Evolutionary conservation across 495 filamentous ascomycete species (phyloP).

Genomic region (Lasiosphaeris hirsuta): DNA sequence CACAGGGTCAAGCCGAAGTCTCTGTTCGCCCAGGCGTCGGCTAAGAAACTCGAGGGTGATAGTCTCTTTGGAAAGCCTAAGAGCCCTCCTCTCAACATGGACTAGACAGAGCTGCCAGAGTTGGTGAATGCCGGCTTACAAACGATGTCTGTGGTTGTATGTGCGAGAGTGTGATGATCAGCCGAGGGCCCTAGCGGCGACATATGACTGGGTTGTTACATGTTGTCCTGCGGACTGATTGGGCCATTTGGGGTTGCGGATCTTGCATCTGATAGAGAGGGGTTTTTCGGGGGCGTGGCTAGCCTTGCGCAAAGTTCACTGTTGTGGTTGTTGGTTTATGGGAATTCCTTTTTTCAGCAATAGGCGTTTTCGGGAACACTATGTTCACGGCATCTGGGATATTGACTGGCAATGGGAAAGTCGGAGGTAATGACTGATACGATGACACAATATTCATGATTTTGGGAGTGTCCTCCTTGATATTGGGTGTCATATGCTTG

Average conservation of each 20-base stretch:
- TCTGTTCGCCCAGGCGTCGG: slow-evolving; percentile 58
- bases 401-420: not conserved
- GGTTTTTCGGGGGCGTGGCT: not conserved
- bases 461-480: not conserved
- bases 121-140: slow-evolving; percentile 5
- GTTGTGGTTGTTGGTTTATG: not conserved
- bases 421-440: slow-evolving; percentile 15
- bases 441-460: slow-evolving; percentile 9
- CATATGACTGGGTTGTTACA: too few species aligned
- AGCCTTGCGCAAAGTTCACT: not conserved
- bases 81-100: too few species aligned
- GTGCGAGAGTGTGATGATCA: too few species aligned
- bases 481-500: not conserved
- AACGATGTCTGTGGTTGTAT: not conserved
- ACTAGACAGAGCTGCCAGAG: too few species aligned
- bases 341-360: not conserved
- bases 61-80: slow-evolving; percentile 15
- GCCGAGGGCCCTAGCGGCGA: too few species aligned
- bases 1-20: slow-evolving; percentile 59
- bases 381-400: slow-evolving; percentile 1
- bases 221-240: too few species aligned
- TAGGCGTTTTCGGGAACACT: not conserved
- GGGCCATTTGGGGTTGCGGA: too few species aligned
- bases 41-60: slow-evolving; percentile 50
- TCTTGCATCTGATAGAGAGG: not conserved